phyloP scores from a whole-genome alignment of 768 basidiomycete species.

The Mycena alexandri region DNA sequence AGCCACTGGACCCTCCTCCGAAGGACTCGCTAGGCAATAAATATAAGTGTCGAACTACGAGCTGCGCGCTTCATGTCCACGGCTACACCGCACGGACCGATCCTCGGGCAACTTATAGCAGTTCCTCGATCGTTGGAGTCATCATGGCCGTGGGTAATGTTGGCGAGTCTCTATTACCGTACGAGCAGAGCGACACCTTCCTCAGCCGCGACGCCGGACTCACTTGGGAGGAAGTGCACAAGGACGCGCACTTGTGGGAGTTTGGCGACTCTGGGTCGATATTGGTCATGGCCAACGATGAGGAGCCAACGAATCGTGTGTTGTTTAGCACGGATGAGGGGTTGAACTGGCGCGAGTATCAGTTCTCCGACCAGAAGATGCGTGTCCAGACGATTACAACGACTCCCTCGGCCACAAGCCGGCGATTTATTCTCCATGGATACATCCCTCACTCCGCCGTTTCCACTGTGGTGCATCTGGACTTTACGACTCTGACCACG shows the following conservation, averaged over 20 bases:
- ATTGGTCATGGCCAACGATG: constrained; percentile 94
- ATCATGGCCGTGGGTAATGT: constrained; percentile 98
- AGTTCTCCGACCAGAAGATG: constrained; percentile 80
- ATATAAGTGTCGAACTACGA: constrained; percentile 77
- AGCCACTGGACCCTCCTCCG: constrained; percentile 78
- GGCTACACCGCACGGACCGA: constrained; percentile 95
- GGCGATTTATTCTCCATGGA: constrained; percentile 90
- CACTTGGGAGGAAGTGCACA: constrained; percentile 98
- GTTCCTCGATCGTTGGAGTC: constrained; percentile 90
- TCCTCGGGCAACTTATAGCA: constrained; percentile 91
- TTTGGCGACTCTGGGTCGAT: constrained; percentile 98
- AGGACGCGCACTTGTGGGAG: constrained; percentile 97
- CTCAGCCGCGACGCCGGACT: constrained; percentile 95
- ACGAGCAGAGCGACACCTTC: constrained; percentile 93
- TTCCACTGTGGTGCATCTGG: constrained; percentile 84
- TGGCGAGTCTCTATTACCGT: constrained; percentile 82
- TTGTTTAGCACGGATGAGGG: constrained; percentile 94
- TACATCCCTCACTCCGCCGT: constrained; percentile 59
- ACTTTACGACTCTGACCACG: constrained; percentile 84
- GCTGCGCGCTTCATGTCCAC: constrained; percentile 90
- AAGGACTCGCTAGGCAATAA: constrained; percentile 77
- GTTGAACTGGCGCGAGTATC: constrained; percentile 86
- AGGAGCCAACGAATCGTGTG: constrained; percentile 89
- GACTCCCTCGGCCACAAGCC: constrained; percentile 89
- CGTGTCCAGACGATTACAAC: constrained; percentile 86